Percentiles rank a stretch among this genome's conserved stretches.
Conservation (phyloP, 2,329 filamentous ascomycete genomes). For the Xylariomycetidae sp. region DNA sequence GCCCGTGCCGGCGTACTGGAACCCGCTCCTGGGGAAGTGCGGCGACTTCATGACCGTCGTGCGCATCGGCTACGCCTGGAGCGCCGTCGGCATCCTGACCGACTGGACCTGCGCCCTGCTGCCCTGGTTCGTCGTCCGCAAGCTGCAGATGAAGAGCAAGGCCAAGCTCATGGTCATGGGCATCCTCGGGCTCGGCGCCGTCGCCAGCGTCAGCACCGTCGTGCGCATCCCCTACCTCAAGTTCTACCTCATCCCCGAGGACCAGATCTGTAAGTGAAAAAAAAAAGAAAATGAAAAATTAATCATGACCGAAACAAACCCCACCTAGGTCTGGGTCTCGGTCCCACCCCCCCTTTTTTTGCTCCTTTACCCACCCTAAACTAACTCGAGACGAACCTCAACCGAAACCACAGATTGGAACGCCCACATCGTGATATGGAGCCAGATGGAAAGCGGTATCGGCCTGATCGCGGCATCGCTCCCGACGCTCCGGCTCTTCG, state of each 20-base stretch:
- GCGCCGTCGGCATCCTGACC: conserved; percentile 3
- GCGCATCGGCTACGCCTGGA: conserved; percentile 4
- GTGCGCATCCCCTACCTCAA: background rate
- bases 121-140: background rate
- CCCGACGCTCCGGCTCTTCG: conserved; percentile 40
- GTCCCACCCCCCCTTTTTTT: too few relatives aligned
- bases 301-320: background rate
- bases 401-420: background rate
- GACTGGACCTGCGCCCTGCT: conserved; percentile 1
- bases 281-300: background rate
- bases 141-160: background rate
- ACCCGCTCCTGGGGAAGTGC: conserved; percentile 11
- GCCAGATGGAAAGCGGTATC: conserved; percentile 43
- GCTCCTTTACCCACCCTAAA: background rate
- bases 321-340: too few relatives aligned
- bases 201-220: background rate
- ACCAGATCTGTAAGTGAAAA: background rate
- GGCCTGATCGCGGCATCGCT: conserved; percentile 45
- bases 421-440: conserved; percentile 36
- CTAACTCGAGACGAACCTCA: background rate
- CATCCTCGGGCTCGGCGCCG: background rate
- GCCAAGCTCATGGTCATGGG: background rate
- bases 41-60: conserved; percentile 9
- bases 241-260: too few relatives aligned
- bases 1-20: conserved; percentile 13